A percentile compares a stretch with the other conserved stretches of the same genome.
Conservation (phyloP, 108 stramenopile species). For the Nitzschia inconspicua region DNA sequence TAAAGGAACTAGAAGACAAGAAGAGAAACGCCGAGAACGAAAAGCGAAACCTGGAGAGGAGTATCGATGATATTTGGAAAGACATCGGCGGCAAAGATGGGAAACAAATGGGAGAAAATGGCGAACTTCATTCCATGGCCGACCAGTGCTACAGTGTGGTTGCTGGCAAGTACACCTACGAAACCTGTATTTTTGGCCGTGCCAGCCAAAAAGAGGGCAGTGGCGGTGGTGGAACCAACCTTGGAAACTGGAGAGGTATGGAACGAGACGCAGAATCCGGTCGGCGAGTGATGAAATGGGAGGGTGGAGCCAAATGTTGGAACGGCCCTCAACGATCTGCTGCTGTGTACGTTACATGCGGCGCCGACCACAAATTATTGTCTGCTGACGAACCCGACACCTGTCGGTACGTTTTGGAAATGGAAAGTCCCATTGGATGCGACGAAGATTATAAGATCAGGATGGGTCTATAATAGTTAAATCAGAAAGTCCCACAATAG, state of each 20-base stretch:
- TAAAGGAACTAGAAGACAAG: conserved; percentile 10
- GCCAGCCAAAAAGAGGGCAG: conserved; percentile 64
- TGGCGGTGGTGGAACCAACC: conserved; percentile 37
- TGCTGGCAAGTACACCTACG: conserved; percentile 80
- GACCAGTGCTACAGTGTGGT: conserved; percentile 58
- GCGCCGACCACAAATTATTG: conserved; percentile 56
- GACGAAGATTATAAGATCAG: conserved; percentile 52
- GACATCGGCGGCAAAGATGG: conserved; percentile 47
- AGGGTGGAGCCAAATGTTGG: conserved; percentile 75
- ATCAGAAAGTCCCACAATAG: too few relatives aligned
- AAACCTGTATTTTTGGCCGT: conserved; percentile 62
- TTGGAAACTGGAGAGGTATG: conserved; percentile 49
- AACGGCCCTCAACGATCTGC: conserved; percentile 78
- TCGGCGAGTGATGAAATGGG: conserved; percentile 54
- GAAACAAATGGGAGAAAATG: conserved; percentile 50
- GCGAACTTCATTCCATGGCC: conserved; percentile 54
- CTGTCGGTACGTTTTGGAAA: conserved; percentile 71
- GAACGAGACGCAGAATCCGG: conserved; percentile 35
- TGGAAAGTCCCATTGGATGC: conserved; percentile 80
- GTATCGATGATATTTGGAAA: conserved; percentile 34
- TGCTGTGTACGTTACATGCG: conserved; percentile 63
- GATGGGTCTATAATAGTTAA: conserved; percentile 11
- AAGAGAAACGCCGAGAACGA: conserved; percentile 16
- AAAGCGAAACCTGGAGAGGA: conserved; percentile 9
- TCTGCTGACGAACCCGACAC: conserved; percentile 84